Evolutionary conservation across 352 stramenopile species (phyloP), one percentile per base, ranked within the genome.

Genomic region (Peronospora farinosa): DNA sequence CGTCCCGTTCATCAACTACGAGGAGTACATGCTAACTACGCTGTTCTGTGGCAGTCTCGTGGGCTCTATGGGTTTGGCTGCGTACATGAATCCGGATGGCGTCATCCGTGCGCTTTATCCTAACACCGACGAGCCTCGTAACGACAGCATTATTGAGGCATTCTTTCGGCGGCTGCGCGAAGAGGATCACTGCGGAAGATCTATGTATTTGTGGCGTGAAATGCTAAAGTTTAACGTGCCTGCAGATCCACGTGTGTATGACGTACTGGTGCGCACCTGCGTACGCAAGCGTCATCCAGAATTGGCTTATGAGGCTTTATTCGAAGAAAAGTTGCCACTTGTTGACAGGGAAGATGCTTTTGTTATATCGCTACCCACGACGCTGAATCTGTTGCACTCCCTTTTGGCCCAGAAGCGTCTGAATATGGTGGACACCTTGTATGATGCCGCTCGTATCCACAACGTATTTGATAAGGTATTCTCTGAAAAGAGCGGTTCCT

Each of bases 131-230:
- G 80, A 93, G 40, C 76, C 78, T 11, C 67, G 67, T 21, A 63
- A 74, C 27, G 78, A 87, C 40, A 69, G 65, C 5, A 48, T 93
- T 25, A 86, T 90, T 27, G 74, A 87, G 17, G 83, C 83, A 10
- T 89, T 93, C 54, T 90, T 91, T 52, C 76, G 79, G 0, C 79
- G 83, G 8, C 69, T 93, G 37, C 69, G 73, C n/a, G 83, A 93
- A 40, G 83, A 93, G 54, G 83, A 90, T 45, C 83, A 93, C 52
- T 87, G 74, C 54, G 79, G 83, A 0, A 69, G 83, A 36, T 78
- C 75, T 25, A 89, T 93, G 67, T 91, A 89, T 63, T 64, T 93
- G 25, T 93, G 83, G 83, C 74, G 76, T 25, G 83, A 93, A 51
- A 89, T 93, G 74, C 65, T 79, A 37, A 86, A 87, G 52, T 74